phyloP scores from a whole-genome alignment of 2,329 filamentous ascomycete genomes.

The Fusarium torreyae region DNA sequence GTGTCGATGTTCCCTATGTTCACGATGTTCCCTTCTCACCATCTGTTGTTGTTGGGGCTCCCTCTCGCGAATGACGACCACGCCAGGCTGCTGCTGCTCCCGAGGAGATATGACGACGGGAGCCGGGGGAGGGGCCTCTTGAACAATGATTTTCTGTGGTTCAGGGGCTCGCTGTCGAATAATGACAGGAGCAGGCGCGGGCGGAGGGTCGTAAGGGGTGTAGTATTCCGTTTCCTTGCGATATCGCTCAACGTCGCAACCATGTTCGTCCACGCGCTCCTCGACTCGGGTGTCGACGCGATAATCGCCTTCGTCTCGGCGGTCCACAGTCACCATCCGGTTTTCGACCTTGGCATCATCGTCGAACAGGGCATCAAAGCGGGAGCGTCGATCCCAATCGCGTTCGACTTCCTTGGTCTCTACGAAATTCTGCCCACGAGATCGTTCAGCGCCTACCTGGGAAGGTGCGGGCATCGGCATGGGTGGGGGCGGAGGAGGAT shows the following conservation, averaged over 20 bases:
- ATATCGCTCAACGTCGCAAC: slow-evolving; percentile 70
- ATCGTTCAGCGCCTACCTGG: slow-evolving; percentile 43
- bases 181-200: slow-evolving; percentile 64
- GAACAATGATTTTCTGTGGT: slow-evolving; percentile 72
- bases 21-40: slow-evolving; percentile 53
- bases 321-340: slow-evolving; percentile 59
- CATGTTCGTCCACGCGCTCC: slow-evolving; percentile 64
- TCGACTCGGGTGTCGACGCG: slow-evolving; percentile 68
- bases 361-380: slow-evolving; percentile 61
- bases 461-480: slow-evolving; percentile 46
- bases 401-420: slow-evolving; percentile 57
- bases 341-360: slow-evolving; percentile 69
- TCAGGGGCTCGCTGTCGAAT: slow-evolving; percentile 70
- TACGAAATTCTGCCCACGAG: slow-evolving; percentile 54
- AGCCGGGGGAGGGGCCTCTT: slow-evolving; percentile 68
- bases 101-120: slow-evolving; percentile 65
- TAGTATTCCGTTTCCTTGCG: slow-evolving; percentile 76
- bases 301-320: slow-evolving; percentile 61
- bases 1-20: slow-evolving; percentile 28
- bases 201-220: slow-evolving; percentile 64
- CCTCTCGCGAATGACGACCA: slow-evolving; percentile 62
- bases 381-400: slow-evolving; percentile 62
- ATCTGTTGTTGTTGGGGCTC: slow-evolving; percentile 58
- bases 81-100: slow-evolving; percentile 62
- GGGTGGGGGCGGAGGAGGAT: slow-evolving; percentile 44